Percentiles rank a stretch among this genome's conserved stretches.
Conservation (phyloP, 495 filamentous ascomycete genomes). For the Podospora pseudopauciseta region DNA sequence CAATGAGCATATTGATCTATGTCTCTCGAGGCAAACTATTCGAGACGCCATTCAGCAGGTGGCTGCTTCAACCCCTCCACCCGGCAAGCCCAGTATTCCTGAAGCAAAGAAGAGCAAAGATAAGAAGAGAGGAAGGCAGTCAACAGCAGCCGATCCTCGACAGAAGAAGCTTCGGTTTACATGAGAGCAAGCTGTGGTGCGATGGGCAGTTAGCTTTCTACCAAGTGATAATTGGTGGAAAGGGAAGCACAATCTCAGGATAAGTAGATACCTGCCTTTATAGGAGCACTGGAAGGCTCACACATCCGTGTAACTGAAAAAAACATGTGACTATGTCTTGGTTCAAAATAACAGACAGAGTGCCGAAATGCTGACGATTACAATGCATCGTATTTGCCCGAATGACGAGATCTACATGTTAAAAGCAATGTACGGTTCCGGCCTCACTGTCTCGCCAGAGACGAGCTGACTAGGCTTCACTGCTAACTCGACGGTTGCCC, state of each 20-base stretch:
- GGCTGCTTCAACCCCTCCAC: conserved; percentile 18
- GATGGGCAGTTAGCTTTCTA: not conserved
- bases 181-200: conserved; percentile 9
- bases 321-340: too few species aligned
- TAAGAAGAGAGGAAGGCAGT: conserved; percentile 33
- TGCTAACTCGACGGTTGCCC: conserved; percentile 25
- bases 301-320: too few species aligned
- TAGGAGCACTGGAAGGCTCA: too few species aligned
- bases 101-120: conserved; percentile 36
- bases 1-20: conserved; percentile 93
- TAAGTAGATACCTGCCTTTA: too few species aligned
- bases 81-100: conserved; percentile 12
- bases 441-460: conserved; percentile 1
- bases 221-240: not conserved
- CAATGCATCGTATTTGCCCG: not conserved
- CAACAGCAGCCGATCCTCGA: conserved; percentile 34
- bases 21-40: conserved; percentile 81
- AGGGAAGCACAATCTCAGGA: too few species aligned
- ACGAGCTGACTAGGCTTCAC: conserved; percentile 12
- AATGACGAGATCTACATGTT: not conserved
- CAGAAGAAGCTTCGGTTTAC: conserved; percentile 48
- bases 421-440: not conserved
- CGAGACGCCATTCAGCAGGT: conserved; percentile 67
- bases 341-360: not conserved
- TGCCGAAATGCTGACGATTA: not conserved